phyloP scores from a whole-genome alignment of 2,329 filamentous ascomycete genomes.

The Beauveria caledonica region DNA sequence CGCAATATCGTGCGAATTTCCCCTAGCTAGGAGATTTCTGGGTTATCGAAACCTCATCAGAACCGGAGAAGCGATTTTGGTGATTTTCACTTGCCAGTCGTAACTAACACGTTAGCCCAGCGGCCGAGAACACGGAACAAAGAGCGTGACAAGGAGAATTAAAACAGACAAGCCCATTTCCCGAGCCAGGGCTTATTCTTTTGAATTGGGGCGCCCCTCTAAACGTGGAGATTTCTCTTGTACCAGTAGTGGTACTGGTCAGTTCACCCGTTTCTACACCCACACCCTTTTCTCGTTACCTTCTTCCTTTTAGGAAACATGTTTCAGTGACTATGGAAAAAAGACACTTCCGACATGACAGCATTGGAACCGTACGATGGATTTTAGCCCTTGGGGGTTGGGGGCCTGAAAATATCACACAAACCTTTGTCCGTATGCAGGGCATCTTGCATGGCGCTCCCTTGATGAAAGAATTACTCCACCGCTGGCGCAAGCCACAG shows the following conservation, averaged over 20 bases:
- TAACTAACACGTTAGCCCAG: no score
- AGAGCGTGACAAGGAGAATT: background rate
- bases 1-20: no score
- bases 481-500: background rate
- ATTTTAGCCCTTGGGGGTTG: no score
- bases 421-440: no score
- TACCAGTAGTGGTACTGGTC: no score
- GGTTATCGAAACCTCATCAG: no score
- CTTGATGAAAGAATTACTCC: background rate
- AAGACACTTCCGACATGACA: background rate
- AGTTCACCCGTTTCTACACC: background rate
- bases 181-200: background rate
- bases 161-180: background rate
- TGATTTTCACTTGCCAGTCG: no score
- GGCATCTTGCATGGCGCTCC: no score
- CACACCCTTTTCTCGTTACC: background rate
- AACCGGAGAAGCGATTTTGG: no score
- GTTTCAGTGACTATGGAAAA: background rate
- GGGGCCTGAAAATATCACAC: background rate
- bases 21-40: no score
- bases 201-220: background rate
- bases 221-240: background rate
- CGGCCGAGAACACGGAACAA: no score
- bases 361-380: background rate
- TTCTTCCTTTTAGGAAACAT: background rate